Evolutionary conservation across 2,329 filamentous ascomycete species (phyloP), one percentile per base, ranked within the genome.

Genomic region (Pyrenophora teres): DNA sequence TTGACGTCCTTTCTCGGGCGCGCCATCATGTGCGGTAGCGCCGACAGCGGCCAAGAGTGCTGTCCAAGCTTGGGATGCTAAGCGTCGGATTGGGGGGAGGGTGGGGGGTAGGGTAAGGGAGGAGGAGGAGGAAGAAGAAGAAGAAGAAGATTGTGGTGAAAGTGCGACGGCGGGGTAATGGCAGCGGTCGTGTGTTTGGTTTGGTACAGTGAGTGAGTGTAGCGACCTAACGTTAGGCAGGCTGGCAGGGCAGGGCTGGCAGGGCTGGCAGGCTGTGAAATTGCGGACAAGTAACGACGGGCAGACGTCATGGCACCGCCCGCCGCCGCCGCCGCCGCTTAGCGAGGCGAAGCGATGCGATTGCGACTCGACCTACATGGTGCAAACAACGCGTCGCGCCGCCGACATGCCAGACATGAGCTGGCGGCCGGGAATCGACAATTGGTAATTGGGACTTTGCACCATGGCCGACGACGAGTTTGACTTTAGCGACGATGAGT

Each of bases 1-100:
- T 84, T 81, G 70, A 87, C 83, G 71, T 82, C 81, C 68, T 81
- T 81, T 68, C 80, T 78, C 52, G 81, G 76, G 41, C 64, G 66
- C 56, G 70, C 62, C 71, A 74, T 74, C 49, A 40, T 43, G 48
- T 18, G 31, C 27, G 35, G 40, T 13, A 44, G 52, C 31, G 56
- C 42, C 25, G 43, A 36, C 39, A 40, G 25, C 40, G 42, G 56
- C 25, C 42, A 46, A 33, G 50, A 40, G 44, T 42, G 42, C 32
- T 43, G 15, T 30, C 15, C 31, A 38, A 15, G 42, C 12, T 30
- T 38, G 6, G 43, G 21, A 45, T 21, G 5, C 7, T 40, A n/a
- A 40, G 36, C 13, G 30, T 27, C 3, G 9, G 27, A 23, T n/a
- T 25, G 19, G 19, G 19, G 19, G 19, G 3, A 19, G 19, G 19